Evolutionary conservation across 306 rosid species (phyloP), one percentile per base, ranked within the genome.

Genomic region (Lathyrus oleraceus): DNA sequence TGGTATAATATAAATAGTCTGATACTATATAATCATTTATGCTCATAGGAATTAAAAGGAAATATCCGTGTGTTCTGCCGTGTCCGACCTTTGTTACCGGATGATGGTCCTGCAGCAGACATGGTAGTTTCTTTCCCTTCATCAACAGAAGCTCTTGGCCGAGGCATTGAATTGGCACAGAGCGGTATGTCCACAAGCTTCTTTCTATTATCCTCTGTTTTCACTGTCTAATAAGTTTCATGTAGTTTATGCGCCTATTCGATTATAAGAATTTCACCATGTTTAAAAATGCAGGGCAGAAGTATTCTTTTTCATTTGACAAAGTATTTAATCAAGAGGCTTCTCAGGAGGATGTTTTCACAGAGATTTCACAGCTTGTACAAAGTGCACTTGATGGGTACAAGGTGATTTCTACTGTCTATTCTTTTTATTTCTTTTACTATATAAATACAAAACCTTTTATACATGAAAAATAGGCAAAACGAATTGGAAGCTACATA

Each of bases 301-400:
- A 79, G 76, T 86, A 74, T 73, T 85, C 89, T 75, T 94, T 94
- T 76, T 85, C 95, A 56, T 94, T 91, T 86, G 99, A 94, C 81
- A 91, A 91, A 73, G 99, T 94, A 61, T 94, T 94, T 73, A 76
- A 64, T 79, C 95, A 94, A 1, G 88, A 82, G 54, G 87, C 97
- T 62, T 84, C 97, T 28, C 97, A 94, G 71, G 79, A 87, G 17
- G 91, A 94, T 73, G 97, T 91, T 73, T 94, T 94, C 76, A 79
- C 70, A 1, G 99, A 94, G 76, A 86, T 94, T 80, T 91, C 99
- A 5, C 97, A 94, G 75, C 81, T 94, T 52, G 96, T 94, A 9
- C 99, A 94, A 72, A 94, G 97, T 76, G 99, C 99, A 0, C 97
- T 94, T 36, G 99, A 94, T 71, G 97, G 99, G 35, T 94, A 94